Evolutionary conservation across 176 grass and related monocot genomes (phyloP).

Genomic region (Bromus sterilis): DNA sequence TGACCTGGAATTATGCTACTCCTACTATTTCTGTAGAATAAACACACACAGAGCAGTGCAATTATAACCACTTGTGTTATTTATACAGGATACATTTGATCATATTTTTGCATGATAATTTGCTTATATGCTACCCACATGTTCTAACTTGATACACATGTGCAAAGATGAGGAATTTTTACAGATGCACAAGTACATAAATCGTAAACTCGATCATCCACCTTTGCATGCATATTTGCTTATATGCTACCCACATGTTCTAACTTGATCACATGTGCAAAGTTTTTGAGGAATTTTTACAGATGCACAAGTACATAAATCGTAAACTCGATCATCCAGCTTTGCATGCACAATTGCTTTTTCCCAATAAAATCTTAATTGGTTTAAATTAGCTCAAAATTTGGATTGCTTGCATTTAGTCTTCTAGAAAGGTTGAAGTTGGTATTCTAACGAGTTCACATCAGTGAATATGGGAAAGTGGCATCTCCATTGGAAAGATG

Average conservation of each 20-base stretch:
- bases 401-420: constrained; percentile 8
- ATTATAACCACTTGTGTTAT: neutral
- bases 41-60: neutral
- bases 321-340: neutral
- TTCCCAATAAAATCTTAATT: neutral
- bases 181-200: neutral
- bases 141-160: neutral
- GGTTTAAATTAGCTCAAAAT: neutral
- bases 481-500: neutral
- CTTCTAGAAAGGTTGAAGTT: neutral
- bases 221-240: neutral
- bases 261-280: neutral
- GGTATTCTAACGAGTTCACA: neutral
- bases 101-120: neutral
- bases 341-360: neutral
- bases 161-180: neutral
- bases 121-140: no score
- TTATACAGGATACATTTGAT: neutral
- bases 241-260: neutral
- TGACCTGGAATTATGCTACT: neutral
- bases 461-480: neutral
- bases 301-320: neutral
- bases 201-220: neutral
- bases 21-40: no score
- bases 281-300: neutral